These are phyloP conservation scores for Aegle marmelos DNA, from an alignment of 345 rosid species.

Conservation along the genomic window DNA sequence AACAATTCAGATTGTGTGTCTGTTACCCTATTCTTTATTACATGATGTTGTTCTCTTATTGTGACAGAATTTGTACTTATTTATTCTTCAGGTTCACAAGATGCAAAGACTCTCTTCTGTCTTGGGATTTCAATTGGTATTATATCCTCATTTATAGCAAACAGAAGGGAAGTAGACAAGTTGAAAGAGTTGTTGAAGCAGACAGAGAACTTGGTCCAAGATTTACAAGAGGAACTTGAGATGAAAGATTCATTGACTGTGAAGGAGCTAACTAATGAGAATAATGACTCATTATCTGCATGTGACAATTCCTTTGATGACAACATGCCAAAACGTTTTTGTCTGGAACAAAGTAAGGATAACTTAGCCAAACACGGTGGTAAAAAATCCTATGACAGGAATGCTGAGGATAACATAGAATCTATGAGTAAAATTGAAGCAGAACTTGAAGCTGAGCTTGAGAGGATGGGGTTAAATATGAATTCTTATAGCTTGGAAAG, in stretches of 20 bases:
- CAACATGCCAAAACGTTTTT: slow-evolving; percentile 17
- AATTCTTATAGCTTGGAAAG: slow-evolving; percentile 39
- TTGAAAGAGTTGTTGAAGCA: slow-evolving; percentile 50
- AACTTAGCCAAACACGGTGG: slow-evolving; percentile 17
- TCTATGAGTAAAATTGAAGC: slow-evolving; percentile 82
- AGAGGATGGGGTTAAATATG: slow-evolving; percentile 77
- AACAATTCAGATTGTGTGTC: background rate
- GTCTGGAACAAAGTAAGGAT: slow-evolving; percentile 16
- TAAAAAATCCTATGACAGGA: slow-evolving; percentile 30
- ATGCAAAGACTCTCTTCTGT: slow-evolving; percentile 47
- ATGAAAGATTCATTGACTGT: slow-evolving; percentile 60
- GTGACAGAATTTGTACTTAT: slow-evolving; percentile 4
- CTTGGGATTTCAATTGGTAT: slow-evolving; percentile 72
- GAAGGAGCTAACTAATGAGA: slow-evolving; percentile 55
- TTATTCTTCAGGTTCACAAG: slow-evolving; percentile 40
- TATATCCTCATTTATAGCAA: slow-evolving; percentile 48
- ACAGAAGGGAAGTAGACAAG: slow-evolving; percentile 45
- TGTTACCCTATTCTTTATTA: background rate
- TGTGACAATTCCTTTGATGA: slow-evolving; percentile 25
- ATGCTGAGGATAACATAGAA: slow-evolving; percentile 39
- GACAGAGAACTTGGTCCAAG: slow-evolving; percentile 66
- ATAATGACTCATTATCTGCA: slow-evolving; percentile 31
- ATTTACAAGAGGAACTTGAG: slow-evolving; percentile 75
- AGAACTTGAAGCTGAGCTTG: slow-evolving; percentile 96
- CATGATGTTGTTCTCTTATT: background rate